A percentile compares a stretch with the other conserved stretches of the same genome.
phyloP scores from a whole-genome alignment of 805 yeast genomes.

The Metschnikowia gruessii region DNA sequence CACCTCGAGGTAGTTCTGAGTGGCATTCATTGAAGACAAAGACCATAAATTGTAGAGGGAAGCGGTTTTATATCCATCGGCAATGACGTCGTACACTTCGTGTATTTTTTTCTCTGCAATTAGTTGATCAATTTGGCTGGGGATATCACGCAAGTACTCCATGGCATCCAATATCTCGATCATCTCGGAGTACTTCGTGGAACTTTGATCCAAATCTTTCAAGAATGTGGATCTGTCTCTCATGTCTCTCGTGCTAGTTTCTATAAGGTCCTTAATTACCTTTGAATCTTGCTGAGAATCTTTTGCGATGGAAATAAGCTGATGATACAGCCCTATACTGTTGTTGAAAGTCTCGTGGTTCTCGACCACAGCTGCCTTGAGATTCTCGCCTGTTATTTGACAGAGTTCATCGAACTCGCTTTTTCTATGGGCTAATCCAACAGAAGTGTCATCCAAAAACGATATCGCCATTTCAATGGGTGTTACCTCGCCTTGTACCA shows the following conservation, averaged over 20 bases:
- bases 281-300: slow-evolving; percentile 61
- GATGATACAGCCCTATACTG: slow-evolving; percentile 79
- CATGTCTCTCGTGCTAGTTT: slow-evolving; percentile 48
- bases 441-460: slow-evolving; percentile 80
- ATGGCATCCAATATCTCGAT: slow-evolving; percentile 68
- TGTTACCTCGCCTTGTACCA: slow-evolving; percentile 50
- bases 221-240: slow-evolving; percentile 54
- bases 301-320: slow-evolving; percentile 59
- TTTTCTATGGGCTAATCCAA: slow-evolving; percentile 78
- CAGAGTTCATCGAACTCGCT: slow-evolving; percentile 65
- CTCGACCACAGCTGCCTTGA: slow-evolving; percentile 71
- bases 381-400: slow-evolving; percentile 50
- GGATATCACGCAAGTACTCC: slow-evolving; percentile 54
- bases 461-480: slow-evolving; percentile 85
- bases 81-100: slow-evolving; percentile 57
- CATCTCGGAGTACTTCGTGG: slow-evolving; percentile 62
- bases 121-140: slow-evolving; percentile 60
- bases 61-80: slow-evolving; percentile 42
- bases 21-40: slow-evolving; percentile 49
- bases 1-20: slow-evolving; percentile 49
- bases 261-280: slow-evolving; percentile 47
- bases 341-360: slow-evolving; percentile 83
- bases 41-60: slow-evolving; percentile 55
- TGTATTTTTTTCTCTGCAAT: slow-evolving; percentile 70
- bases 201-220: slow-evolving; percentile 61